phyloP scores from a whole-genome alignment of 2,329 filamentous ascomycete genomes.

The Fusarium mangiferae region DNA sequence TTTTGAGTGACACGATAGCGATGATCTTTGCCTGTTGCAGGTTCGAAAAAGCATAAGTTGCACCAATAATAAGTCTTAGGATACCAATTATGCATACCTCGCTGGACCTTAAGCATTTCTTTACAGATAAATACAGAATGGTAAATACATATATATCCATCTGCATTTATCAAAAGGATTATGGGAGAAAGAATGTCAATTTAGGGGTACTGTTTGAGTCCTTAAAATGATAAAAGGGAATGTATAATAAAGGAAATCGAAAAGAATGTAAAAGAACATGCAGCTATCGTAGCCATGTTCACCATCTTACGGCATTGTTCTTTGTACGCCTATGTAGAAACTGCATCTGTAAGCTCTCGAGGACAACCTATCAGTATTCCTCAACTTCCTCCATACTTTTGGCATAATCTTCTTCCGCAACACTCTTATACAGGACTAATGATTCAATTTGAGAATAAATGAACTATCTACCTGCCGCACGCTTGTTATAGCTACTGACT shows the following conservation, averaged over 20 bases:
- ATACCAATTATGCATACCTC: background rate
- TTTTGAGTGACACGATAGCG: background rate
- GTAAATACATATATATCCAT: no score
- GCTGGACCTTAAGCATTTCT: no score
- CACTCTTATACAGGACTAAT: accelerated
- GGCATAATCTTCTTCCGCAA: accelerated
- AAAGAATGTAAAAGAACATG: background rate
- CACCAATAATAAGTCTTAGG: background rate
- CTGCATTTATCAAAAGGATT: no score
- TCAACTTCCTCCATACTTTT: accelerated
- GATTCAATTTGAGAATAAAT: accelerated
- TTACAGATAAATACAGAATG: no score
- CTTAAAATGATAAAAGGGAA: no score
- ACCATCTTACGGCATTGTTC: accelerated
- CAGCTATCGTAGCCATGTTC: background rate
- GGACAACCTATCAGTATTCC: no score
- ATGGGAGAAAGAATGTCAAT: no score
- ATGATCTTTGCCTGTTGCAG: background rate
- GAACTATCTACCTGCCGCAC: accelerated
- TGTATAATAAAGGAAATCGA: no score
- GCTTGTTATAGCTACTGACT: accelerated
- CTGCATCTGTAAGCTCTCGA: accelerated
- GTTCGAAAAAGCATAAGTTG: accelerated
- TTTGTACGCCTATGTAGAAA: background rate
- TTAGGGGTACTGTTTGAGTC: no score